phyloP scores from a whole-genome alignment of 345 rosid genomes.

The Litchi chinensis region DNA sequence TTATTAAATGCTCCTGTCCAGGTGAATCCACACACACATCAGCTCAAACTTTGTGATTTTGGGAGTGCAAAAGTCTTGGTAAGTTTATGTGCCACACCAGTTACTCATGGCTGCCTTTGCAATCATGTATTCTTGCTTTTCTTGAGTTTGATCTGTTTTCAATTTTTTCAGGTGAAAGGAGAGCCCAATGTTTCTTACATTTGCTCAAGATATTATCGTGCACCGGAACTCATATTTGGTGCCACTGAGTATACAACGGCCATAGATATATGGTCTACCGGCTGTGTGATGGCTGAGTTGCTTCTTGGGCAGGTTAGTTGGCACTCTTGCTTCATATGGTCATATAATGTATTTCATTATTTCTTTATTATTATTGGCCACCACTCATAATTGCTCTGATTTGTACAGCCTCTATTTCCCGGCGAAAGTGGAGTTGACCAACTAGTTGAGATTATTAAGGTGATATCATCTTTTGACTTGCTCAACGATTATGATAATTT shows the following conservation, averaged over 20 bases:
- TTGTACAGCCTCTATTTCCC: conserved; percentile 86
- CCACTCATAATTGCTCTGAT: conserved; percentile 16
- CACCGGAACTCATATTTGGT: conserved; percentile 97
- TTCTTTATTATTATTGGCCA: conserved; percentile 1
- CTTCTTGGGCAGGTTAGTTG: conserved; percentile 80
- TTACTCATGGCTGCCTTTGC: not conserved
- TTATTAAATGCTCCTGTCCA: conserved; percentile 30
- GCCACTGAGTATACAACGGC: conserved; percentile 97
- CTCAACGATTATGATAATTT: not conserved
- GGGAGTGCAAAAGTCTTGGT: conserved; percentile 97
- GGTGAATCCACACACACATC: conserved; percentile 93
- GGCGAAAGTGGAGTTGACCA: conserved; percentile 99
- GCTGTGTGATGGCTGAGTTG: conserved; percentile 97
- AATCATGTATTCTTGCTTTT: conserved; percentile 15
- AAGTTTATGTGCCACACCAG: conserved; percentile 24
- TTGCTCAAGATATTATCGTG: conserved; percentile 94
- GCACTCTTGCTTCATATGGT: not conserved
- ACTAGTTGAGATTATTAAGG: conserved; percentile 97
- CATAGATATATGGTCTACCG: conserved; percentile 96
- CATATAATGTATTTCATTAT: conserved; percentile 12
- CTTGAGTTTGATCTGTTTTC: conserved; percentile 21
- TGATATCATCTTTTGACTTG: conserved; percentile 28
- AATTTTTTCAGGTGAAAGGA: conserved; percentile 66
- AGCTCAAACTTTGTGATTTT: conserved; percentile 90
- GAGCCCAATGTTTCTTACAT: conserved; percentile 94